phyloP scores from a whole-genome alignment of 805 yeast species.

The Yarrowia hollandica region DNA sequence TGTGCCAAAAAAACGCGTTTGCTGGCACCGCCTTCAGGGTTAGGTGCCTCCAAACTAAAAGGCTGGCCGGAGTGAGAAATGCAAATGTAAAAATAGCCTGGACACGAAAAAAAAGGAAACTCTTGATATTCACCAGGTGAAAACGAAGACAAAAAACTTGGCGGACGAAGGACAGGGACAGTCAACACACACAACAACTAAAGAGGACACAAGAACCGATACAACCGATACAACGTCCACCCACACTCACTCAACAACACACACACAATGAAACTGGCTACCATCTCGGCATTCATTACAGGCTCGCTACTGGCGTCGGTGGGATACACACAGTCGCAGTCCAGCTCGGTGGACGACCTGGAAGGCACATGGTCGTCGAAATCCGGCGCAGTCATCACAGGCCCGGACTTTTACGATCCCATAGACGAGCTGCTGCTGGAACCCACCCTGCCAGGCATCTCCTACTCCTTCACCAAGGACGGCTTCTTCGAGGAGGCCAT shows the following conservation, averaged over 20 bases:
- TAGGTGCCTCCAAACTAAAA: neutral
- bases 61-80: too few relatives aligned
- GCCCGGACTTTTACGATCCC: slow-evolving; percentile 92
- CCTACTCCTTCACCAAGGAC: slow-evolving; percentile 89
- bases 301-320: neutral
- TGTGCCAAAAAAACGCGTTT: neutral
- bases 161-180: too few relatives aligned
- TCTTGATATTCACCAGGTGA: too few relatives aligned
- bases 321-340: neutral
- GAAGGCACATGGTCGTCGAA: slow-evolving; percentile 87
- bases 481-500: slow-evolving; percentile 89
- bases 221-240: too few relatives aligned
- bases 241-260: neutral
- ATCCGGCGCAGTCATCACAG: slow-evolving; percentile 91
- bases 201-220: too few relatives aligned
- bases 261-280: neutral
- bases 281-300: neutral
- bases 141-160: too few relatives aligned
- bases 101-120: too few relatives aligned
- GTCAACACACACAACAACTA: too few relatives aligned
- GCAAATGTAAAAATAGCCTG: slow-evolving; percentile 5
- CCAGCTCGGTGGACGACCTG: slow-evolving; percentile 11
- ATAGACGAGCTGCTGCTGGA: slow-evolving; percentile 91
- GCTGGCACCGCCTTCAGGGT: slow-evolving; percentile 28
- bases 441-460: slow-evolving; percentile 93